A percentile compares a stretch with the other conserved stretches of the same genome.
These are phyloP conservation scores for Globisporangium splendens DNA, from an alignment of 352 stramenopile genomes.

Conservation along the genomic window DNA sequence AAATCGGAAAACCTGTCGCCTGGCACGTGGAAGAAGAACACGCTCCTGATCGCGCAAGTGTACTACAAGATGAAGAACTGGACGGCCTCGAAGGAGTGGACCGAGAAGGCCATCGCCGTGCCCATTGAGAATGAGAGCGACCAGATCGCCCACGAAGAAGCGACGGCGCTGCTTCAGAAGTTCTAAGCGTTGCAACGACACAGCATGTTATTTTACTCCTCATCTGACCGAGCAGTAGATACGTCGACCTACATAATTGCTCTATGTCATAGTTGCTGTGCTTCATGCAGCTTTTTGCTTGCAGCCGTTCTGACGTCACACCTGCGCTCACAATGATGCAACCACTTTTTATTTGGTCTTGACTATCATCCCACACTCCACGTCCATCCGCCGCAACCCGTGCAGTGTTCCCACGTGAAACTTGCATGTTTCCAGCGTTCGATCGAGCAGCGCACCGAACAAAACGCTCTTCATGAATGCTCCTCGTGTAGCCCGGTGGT, in stretches of 20 bases:
- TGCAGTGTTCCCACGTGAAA: too few species aligned
- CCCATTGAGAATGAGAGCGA: constrained; percentile 61
- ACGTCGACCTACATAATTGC: not conserved
- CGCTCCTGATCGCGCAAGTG: constrained; percentile 74
- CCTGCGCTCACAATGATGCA: too few species aligned
- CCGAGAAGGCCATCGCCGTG: constrained; percentile 61
- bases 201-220: not conserved
- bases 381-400: too few species aligned
- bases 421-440: too few species aligned
- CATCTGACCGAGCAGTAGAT: not conserved
- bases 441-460: too few species aligned
- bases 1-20: constrained; percentile 73
- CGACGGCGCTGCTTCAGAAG: constrained; percentile 60
- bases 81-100: constrained; percentile 63
- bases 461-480: too few species aligned
- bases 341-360: too few species aligned
- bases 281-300: too few species aligned
- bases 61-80: constrained; percentile 80
- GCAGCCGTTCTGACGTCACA: too few species aligned
- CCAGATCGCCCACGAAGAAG: constrained; percentile 63
- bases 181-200: constrained; percentile 23
- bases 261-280: not conserved
- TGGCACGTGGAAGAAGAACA: constrained; percentile 83
- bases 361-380: too few species aligned
- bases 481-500: too few species aligned